These are phyloP conservation scores for Paralagenidium karlingii DNA, from an alignment of 352 stramenopile genomes.

Conservation along the genomic window DNA sequence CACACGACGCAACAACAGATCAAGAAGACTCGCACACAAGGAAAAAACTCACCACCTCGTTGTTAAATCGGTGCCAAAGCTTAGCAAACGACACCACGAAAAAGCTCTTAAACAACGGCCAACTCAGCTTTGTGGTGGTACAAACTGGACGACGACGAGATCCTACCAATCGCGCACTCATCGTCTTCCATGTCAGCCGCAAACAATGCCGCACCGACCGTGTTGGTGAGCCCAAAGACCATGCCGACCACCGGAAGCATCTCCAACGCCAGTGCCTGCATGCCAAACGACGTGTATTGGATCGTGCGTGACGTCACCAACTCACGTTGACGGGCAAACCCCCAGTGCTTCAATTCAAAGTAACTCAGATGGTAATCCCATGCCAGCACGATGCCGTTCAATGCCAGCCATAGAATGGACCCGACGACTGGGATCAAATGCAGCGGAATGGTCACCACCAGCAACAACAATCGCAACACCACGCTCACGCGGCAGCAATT, in stretches of 20 bases:
- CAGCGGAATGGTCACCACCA: constrained; percentile 48
- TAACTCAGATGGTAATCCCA: constrained; percentile 71
- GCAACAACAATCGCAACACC: constrained; percentile 24
- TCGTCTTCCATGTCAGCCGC: constrained; percentile 50
- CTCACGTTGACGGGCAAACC: constrained; percentile 38
- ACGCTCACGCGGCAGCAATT: constrained; percentile 49
- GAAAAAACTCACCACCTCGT: too few species aligned
- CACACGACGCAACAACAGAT: too few species aligned
- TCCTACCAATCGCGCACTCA: too few species aligned
- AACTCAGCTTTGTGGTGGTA: too few species aligned
- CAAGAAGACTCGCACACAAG: too few species aligned
- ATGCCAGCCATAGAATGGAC: constrained; percentile 43
- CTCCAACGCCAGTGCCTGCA: constrained; percentile 57
- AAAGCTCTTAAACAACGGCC: too few species aligned
- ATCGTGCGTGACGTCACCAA: constrained; percentile 29
- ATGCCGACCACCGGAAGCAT: constrained; percentile 52
- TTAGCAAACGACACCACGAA: too few species aligned
- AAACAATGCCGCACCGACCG: constrained; percentile 49
- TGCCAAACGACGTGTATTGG: constrained; percentile 56
- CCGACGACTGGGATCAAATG: constrained; percentile 55
- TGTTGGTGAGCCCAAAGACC: constrained; percentile 64
- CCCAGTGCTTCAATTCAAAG: constrained; percentile 53
- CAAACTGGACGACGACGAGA: too few species aligned
- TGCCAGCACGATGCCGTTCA: constrained; percentile 51
- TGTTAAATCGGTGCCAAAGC: too few species aligned